Percentiles rank a stretch among this genome's conserved stretches.
Evolutionary conservation across 768 basidiomycete genomes (phyloP).

Genomic region (Termitomyces sp.): DNA sequence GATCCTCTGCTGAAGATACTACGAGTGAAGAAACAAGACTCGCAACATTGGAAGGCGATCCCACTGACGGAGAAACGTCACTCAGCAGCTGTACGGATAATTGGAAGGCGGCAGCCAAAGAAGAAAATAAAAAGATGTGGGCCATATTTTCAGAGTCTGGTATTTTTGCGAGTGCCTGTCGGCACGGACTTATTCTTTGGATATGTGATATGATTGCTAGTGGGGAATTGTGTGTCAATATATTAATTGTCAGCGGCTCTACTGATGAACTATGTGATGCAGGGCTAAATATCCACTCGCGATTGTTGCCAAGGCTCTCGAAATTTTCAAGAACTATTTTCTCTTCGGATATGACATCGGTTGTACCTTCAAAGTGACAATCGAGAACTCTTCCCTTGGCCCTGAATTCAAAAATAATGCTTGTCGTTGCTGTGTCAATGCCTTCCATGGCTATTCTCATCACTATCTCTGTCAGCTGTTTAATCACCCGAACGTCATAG

Average conservation of each 20-base stretch:
- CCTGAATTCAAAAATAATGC: not conserved
- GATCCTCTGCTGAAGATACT: no score
- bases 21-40: no score
- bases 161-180: constrained; percentile 28
- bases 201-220: constrained; percentile 8
- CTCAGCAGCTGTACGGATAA: not conserved
- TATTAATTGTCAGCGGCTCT: constrained; percentile 15
- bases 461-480: constrained; percentile 24
- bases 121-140: constrained; percentile 25
- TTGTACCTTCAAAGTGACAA: not conserved
- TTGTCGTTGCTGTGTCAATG: not conserved
- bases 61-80: not conserved
- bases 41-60: no score
- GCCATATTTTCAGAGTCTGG: constrained; percentile 31
- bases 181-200: constrained; percentile 25
- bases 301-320: constrained; percentile 18
- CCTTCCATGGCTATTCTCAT: constrained; percentile 27
- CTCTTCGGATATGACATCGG: not conserved
- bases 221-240: no score
- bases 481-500: no score
- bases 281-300: constrained; percentile 25
- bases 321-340: not conserved
- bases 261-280: not conserved
- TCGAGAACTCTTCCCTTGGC: not conserved
- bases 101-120: not conserved